A percentile compares a stretch with the other conserved stretches of the same genome.
Evolutionary conservation across 2,329 filamentous ascomycete genomes (phyloP).

Genomic region (Aspergillus intermedius): DNA sequence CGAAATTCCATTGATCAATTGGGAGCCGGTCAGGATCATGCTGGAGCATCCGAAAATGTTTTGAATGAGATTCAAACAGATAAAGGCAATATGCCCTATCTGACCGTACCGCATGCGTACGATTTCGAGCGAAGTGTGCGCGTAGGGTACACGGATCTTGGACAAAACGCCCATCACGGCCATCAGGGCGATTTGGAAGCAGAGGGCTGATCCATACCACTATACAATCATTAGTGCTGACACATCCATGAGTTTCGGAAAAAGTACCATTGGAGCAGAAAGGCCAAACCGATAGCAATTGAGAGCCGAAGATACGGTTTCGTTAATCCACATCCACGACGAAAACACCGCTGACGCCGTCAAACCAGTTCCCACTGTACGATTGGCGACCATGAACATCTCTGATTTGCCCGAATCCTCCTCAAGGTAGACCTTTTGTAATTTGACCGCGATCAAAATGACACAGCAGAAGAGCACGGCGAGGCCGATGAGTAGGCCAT

Average conservation of each 20-base stretch:
- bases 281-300: slow-evolving; percentile 31
- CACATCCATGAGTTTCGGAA: background rate
- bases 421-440: slow-evolving; percentile 33
- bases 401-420: slow-evolving; percentile 36
- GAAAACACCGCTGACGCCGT: slow-evolving; percentile 35
- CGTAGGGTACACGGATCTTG: slow-evolving; percentile 46
- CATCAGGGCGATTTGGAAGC: slow-evolving; percentile 47
- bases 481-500: slow-evolving; percentile 46
- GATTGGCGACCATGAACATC: slow-evolving; percentile 37
- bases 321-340: slow-evolving; percentile 37
- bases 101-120: slow-evolving; percentile 44
- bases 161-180: slow-evolving; percentile 44
- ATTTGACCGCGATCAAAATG: slow-evolving; percentile 41
- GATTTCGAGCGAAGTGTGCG: slow-evolving; percentile 47
- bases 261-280: slow-evolving; percentile 27
- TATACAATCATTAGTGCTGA: slow-evolving; percentile 5
- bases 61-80: slow-evolving; percentile 37
- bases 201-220: slow-evolving; percentile 37
- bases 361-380: slow-evolving; percentile 30
- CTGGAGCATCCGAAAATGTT: slow-evolving; percentile 42
- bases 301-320: slow-evolving; percentile 28
- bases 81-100: slow-evolving; percentile 36
- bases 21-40: slow-evolving; percentile 43
- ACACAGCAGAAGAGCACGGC: slow-evolving; percentile 43
- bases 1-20: slow-evolving; percentile 42